Percentiles rank a stretch among this genome's conserved stretches.
Evolutionary conservation across 768 basidiomycete species (phyloP).

Genomic region (Plicaturopsis crispa): DNA sequence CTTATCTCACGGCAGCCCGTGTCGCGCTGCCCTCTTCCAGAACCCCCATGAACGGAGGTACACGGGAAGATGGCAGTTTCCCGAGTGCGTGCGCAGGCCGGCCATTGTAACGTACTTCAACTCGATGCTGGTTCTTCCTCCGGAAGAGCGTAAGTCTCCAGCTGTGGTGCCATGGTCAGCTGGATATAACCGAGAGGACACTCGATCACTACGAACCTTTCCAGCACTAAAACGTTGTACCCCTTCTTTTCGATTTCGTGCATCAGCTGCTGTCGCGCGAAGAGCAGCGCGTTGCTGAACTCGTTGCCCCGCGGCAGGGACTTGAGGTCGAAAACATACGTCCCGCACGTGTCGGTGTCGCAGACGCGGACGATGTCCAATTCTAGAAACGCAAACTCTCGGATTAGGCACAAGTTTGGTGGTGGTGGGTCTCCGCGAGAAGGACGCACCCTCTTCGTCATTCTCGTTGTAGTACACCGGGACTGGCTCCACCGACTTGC

Average conservation of each 20-base stretch:
- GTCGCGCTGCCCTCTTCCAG: slow-evolving; percentile 40
- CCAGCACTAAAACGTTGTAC: slow-evolving; percentile 57
- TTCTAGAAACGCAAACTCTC: slow-evolving; percentile 31
- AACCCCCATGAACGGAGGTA: slow-evolving; percentile 64
- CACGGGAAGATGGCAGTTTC: slow-evolving; percentile 33
- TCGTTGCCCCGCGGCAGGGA: slow-evolving; percentile 35
- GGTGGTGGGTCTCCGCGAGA: background rate
- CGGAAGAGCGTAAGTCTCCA: slow-evolving; percentile 43
- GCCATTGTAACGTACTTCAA: slow-evolving; percentile 64
- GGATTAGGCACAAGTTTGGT: too few species aligned
- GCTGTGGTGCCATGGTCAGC: slow-evolving; percentile 5
- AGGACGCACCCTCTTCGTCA: slow-evolving; percentile 35
- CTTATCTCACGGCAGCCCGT: too few species aligned
- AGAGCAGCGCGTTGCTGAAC: slow-evolving; percentile 45
- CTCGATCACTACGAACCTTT: slow-evolving; percentile 42
- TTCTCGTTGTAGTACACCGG: slow-evolving; percentile 54
- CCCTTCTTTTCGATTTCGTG: slow-evolving; percentile 45
- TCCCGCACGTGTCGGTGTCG: slow-evolving; percentile 45
- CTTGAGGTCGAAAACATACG: slow-evolving; percentile 57
- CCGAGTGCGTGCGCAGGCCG: slow-evolving; percentile 54
- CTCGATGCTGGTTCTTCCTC: slow-evolving; percentile 51
- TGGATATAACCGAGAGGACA: background rate
- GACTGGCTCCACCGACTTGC: slow-evolving; percentile 55
- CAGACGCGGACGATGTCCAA: slow-evolving; percentile 51
- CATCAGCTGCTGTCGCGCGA: slow-evolving; percentile 59